These are phyloP conservation scores for Fusarium succisae DNA, from an alignment of 2,329 filamentous ascomycete species.

Conservation along the genomic window DNA sequence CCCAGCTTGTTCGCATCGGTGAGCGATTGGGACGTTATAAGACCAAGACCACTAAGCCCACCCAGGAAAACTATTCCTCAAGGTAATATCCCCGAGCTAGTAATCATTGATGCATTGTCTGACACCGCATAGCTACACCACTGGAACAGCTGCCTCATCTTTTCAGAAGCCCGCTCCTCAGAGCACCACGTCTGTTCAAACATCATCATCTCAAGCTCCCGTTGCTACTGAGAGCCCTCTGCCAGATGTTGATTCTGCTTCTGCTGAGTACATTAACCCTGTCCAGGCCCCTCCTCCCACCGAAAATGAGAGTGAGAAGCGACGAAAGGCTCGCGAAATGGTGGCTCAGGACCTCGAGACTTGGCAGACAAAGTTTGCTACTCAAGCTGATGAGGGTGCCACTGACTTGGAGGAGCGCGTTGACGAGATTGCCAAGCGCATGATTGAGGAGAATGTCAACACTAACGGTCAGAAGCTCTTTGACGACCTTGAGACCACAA, in stretches of 20 bases:
- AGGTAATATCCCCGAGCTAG: constrained; percentile 7
- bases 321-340: constrained; percentile 68
- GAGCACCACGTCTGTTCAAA: constrained; percentile 41
- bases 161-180: constrained; percentile 50
- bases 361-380: constrained; percentile 90
- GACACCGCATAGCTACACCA: constrained; percentile 30
- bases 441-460: constrained; percentile 71
- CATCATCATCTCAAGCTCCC: constrained; percentile 44
- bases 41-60: constrained; percentile 48
- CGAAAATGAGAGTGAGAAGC: constrained; percentile 61
- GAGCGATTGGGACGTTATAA: constrained; percentile 85
- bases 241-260: constrained; percentile 35
- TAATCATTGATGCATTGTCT: background rate
- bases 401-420: constrained; percentile 76
- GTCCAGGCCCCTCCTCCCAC: constrained; percentile 57
- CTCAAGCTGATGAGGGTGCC: constrained; percentile 83
- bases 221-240: constrained; percentile 16
- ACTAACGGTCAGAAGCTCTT: constrained; percentile 73
- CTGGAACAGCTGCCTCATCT: constrained; percentile 44
- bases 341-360: constrained; percentile 81
- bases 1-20: constrained; percentile 90
- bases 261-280: constrained; percentile 44
- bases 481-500: constrained; percentile 72
- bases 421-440: constrained; percentile 63
- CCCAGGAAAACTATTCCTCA: constrained; percentile 23